Base-by-base conservation (phyloP, 2,329 filamentous ascomycete genomes). In the Stachybotrys chlorohalonatus region DNA sequence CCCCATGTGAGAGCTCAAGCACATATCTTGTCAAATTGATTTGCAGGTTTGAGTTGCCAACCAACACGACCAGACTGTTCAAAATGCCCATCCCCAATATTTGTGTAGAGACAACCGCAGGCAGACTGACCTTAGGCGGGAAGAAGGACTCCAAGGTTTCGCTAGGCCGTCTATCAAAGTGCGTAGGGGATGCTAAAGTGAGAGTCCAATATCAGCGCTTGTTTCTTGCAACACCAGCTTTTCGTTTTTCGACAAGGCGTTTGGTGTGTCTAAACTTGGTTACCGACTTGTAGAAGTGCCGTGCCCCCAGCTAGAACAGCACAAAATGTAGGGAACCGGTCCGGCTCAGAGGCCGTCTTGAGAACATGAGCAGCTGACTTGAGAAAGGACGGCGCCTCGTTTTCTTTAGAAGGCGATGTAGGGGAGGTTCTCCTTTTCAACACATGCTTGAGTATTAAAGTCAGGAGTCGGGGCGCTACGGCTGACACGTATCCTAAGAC, bases 321-420 rank as follows among this genome's bases (percentile, higher is more conserved):
- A 64, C 83, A 86, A 63, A 86, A 86, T 5, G 81, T 74, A 48
- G 83, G 81, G 62, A 86, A 86, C 8, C 82, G 74, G 56, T 78
- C 76, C 54, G 72, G 69, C 49, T 81, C 79, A 15, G 85, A 68
- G 3, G 80, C 81, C 7, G 74, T 73, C 47, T 68, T 69, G 39
- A 85, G 64, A 55, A 82, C 77, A 39, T 64, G 60, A n/a, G 63
- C 57, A 6, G 64, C 64, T 49, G 69, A 68, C 13, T 62, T 64
- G 15, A 64, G 55, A 53, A 75, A 71, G 13, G 66, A 62, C 16
- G 61, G 56, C 36, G 64, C 59, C 13, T 70, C 62, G n/a, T 55
- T 59, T 17, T 68, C 62, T 32, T 64, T 30, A 53, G 59, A 58
- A 57, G 63, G 55, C 59, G 68, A 42, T 5, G 36, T 9, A 9